Conservation (phyloP, 805 yeast genomes). For the Metschnikowia noctiluminum region DNA sequence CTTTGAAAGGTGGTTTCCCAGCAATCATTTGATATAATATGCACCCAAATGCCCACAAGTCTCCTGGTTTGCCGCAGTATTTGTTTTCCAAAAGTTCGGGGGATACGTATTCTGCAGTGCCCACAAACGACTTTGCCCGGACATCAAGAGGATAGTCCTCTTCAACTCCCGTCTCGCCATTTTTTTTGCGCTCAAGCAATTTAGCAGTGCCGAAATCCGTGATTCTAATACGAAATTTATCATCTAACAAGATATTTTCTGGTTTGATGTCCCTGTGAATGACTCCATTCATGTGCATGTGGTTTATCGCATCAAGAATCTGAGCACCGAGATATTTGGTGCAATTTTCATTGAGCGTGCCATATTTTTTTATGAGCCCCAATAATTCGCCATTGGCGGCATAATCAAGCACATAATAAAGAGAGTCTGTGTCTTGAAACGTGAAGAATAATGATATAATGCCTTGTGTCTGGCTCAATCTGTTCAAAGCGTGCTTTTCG, state of each 20-base stretch:
- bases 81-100: conserved; percentile 77
- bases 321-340: conserved; percentile 70
- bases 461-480: conserved; percentile 59
- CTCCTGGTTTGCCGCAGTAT: conserved; percentile 59
- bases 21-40: conserved; percentile 60
- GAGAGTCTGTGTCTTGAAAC: conserved; percentile 70
- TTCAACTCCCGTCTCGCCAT: conserved; percentile 25
- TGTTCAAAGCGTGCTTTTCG: conserved; percentile 74
- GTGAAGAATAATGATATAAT: conserved; percentile 70
- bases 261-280: conserved; percentile 83
- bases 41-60: conserved; percentile 63
- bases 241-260: conserved; percentile 69
- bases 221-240: conserved; percentile 57
- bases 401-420: conserved; percentile 73
- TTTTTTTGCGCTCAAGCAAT: conserved; percentile 52
- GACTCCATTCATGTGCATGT: conserved; percentile 71
- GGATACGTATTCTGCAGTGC: conserved; percentile 81
- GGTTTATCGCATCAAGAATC: conserved; percentile 66
- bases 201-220: conserved; percentile 88
- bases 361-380: conserved; percentile 61
- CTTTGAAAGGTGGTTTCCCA: conserved; percentile 77
- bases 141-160: conserved; percentile 62
- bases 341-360: conserved; percentile 69
- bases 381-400: conserved; percentile 79
- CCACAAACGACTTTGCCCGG: conserved; percentile 77